These are phyloP conservation scores for Macadamia integrifolia DNA, from an alignment of 164 flowering plant species.

Conservation along the genomic window DNA sequence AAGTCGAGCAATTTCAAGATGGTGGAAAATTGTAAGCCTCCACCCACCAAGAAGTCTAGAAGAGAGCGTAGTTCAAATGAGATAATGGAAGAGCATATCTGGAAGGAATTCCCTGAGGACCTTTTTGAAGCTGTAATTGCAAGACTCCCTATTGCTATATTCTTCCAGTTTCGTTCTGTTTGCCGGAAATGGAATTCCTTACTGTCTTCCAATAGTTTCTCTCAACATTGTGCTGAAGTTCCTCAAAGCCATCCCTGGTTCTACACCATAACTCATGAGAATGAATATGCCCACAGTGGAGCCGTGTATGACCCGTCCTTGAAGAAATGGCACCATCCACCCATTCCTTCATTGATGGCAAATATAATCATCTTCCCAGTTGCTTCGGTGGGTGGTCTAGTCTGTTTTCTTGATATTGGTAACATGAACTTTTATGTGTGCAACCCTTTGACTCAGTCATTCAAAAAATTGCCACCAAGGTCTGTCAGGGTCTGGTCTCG, in stretches of 20 bases:
- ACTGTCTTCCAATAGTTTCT: conserved; percentile 66
- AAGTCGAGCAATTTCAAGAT: conserved; percentile 48
- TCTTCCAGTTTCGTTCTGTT: conserved; percentile 83
- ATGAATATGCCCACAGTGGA: conserved; percentile 62
- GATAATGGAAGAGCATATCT: conserved; percentile 60
- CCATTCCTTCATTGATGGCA: conserved; percentile 47
- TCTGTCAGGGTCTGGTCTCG: conserved; percentile 83
- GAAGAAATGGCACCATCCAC: conserved; percentile 83
- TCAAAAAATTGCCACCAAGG: conserved; percentile 69
- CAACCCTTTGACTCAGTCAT: conserved; percentile 78
- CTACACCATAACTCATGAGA: conserved; percentile 78
- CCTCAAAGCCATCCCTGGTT: conserved; percentile 74
- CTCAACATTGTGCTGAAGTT: conserved; percentile 56
- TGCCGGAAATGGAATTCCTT: conserved; percentile 83
- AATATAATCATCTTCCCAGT: conserved; percentile 68
- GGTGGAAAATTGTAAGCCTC: conserved; percentile 56
- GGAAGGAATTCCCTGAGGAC: conserved; percentile 96
- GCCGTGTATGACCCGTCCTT: conserved; percentile 75
- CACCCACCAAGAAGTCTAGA: conserved; percentile 61
- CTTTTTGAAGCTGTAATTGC: conserved; percentile 89
- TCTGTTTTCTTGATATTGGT: conserved; percentile 79
- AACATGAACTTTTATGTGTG: conserved; percentile 73
- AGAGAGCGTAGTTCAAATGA: conserved; percentile 48
- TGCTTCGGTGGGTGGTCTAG: conserved; percentile 92
- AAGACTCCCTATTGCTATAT: conserved; percentile 69